phyloP scores from a whole-genome alignment of 345 rosid genomes.

The Litchi chinensis region DNA sequence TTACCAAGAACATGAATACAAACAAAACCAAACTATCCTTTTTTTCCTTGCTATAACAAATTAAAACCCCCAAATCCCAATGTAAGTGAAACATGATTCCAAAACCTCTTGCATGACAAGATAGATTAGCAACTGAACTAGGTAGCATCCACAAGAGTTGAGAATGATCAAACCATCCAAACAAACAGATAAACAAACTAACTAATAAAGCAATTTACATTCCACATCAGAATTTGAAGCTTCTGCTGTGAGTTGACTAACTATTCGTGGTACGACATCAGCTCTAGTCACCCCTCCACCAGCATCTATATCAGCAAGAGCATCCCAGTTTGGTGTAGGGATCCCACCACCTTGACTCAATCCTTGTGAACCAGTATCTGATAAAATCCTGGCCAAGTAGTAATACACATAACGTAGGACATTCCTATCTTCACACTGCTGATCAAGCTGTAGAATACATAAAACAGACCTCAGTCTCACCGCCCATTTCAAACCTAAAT shows the following conservation, averaged over 20 bases:
- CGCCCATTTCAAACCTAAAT: background rate
- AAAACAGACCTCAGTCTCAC: constrained; percentile 23
- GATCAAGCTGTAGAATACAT: constrained; percentile 69
- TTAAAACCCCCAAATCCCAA: background rate
- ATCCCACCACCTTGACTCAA: constrained; percentile 96
- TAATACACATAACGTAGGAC: constrained; percentile 97
- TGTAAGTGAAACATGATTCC: background rate
- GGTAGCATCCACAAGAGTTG: background rate
- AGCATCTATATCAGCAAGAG: constrained; percentile 96
- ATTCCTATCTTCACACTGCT: constrained; percentile 94
- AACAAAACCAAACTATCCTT: background rate
- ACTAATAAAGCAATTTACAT: constrained; percentile 46
- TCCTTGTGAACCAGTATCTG: constrained; percentile 84
- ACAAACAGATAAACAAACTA: background rate
- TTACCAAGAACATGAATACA: background rate
- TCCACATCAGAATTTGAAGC: constrained; percentile 76
- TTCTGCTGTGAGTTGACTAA: constrained; percentile 76
- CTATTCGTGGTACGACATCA: constrained; percentile 92
- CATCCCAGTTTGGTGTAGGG: constrained; percentile 99
- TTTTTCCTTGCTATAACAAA: background rate
- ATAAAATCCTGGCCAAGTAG: constrained; percentile 93
- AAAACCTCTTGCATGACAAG: background rate
- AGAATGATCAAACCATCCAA: background rate
- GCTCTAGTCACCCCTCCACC: constrained; percentile 99
- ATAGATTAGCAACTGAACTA: background rate